Conservation (phyloP, 257 asterid genomes). For the Penstemon newberryi region DNA sequence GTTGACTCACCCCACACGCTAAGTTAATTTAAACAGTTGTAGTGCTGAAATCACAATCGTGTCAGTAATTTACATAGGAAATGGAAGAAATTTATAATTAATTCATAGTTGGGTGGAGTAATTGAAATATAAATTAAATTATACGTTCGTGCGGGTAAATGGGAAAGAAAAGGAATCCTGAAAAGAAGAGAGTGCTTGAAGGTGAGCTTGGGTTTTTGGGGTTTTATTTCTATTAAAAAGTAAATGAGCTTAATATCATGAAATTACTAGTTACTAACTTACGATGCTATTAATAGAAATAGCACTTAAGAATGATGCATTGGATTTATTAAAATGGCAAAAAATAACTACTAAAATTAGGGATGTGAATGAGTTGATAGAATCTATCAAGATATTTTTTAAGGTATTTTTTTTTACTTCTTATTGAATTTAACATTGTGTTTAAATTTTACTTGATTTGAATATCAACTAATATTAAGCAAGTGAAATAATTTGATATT, state of each 20-base stretch:
- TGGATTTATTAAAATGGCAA: no score
- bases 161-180: conserved; percentile 21
- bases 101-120: not conserved
- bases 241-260: not conserved
- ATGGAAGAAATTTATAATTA: conserved; percentile 5
- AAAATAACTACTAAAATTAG: no score
- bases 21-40: conserved; percentile 16
- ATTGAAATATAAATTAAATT: not conserved
- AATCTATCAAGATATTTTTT: no score
- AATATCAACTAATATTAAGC: no score
- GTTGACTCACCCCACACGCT: conserved; percentile 45
- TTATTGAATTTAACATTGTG: no score
- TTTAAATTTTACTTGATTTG: no score
- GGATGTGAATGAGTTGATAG: no score
- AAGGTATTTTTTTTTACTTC: no score
- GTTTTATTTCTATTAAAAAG: conserved; percentile 24
- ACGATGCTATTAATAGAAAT: no score
- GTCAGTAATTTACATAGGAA: not conserved
- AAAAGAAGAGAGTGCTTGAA: conserved; percentile 22
- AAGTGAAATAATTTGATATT: no score
- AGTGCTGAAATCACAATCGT: not conserved
- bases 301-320: no score
- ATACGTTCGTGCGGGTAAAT: conserved; percentile 34
- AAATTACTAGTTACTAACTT: no score
- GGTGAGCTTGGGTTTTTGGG: conserved; percentile 18